Evolutionary conservation across 73 alveolate genomes (phyloP), one percentile per base, ranked within the genome.

Genomic region (Paramecium octaurelia): DNA sequence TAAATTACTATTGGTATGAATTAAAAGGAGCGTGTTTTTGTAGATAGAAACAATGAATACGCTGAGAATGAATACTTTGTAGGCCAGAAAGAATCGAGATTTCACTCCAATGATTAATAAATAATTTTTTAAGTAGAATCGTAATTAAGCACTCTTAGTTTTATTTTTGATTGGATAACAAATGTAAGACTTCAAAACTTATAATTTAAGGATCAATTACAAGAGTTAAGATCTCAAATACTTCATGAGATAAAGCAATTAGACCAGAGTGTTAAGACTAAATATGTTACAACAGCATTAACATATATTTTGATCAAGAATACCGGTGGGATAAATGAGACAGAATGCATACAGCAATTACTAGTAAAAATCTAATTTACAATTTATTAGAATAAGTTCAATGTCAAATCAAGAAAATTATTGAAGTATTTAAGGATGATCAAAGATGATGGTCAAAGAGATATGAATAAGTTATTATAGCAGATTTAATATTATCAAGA

Each of bases 1-100:
- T 64, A 64, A 64, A 64, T 64, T 64, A 64, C 84, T 64, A 27
- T 64, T 64, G 84, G 84, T 64, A 64, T 64, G 84, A 64, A 34
- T 64, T 64, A 64, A 64, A 64, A 64, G 50, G 42, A 64, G 48
- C 46, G 84, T 34, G 24, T 64, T 64, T 64, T 64, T 64, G 84
- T 27, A 31, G 84, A 64, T 12, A 31, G 29, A 18, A 64, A 24
- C 46, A 34, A 64, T 31, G 44, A 64, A 64, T 64, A 64, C 12
- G 50, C 84, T 27, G 84, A 64, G 6, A 64, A 64, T 27, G 84
- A 64, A 64, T 64, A 64, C 84, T 64, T 64, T 64, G 50, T 64
- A 1, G 84, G 84, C 5, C 2, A 64, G 46, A 64, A 64, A 64
- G 84, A 64, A 34, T 34, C 42, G 21, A 64, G 84, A 64, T 64